These are phyloP conservation scores for Coniochaeta pulveracea DNA, from an alignment of 2,329 filamentous ascomycete genomes.

Conservation along the genomic window DNA sequence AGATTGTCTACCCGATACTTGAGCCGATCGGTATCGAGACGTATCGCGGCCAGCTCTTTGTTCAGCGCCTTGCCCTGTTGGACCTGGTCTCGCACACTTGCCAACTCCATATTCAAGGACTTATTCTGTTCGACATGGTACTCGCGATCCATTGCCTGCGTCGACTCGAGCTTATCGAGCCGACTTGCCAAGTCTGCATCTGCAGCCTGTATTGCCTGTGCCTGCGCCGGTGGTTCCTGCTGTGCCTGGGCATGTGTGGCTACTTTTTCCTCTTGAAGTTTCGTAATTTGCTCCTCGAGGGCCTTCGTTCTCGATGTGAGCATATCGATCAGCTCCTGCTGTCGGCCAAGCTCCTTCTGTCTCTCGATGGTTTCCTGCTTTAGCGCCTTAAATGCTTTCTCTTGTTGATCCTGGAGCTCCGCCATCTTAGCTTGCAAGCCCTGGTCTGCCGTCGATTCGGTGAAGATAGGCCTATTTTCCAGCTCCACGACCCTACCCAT, in stretches of 20 bases:
- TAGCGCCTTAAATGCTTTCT: not conserved
- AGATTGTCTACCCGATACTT: too few relatives aligned
- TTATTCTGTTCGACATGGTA: not conserved
- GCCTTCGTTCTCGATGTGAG: not conserved
- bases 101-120: not conserved
- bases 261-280: not conserved
- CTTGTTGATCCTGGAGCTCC: not conserved
- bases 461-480: not conserved
- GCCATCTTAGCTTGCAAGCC: not conserved
- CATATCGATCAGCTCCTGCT: constrained; percentile 1
- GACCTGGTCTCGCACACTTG: too few relatives aligned
- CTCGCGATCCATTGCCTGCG: not conserved
- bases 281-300: not conserved
- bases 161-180: not conserved
- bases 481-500: not conserved
- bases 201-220: not conserved
- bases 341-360: not conserved
- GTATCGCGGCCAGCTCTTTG: too few relatives aligned
- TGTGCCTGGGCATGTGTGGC: not conserved
- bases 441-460: not conserved
- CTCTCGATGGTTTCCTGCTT: not conserved
- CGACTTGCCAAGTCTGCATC: not conserved
- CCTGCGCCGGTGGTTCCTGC: not conserved
- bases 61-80: too few relatives aligned
- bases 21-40: too few relatives aligned